Percentiles rank a stretch among this genome's conserved stretches.
Conservation (phyloP, 306 rosid species). For the Styphnolobium japonicum region DNA sequence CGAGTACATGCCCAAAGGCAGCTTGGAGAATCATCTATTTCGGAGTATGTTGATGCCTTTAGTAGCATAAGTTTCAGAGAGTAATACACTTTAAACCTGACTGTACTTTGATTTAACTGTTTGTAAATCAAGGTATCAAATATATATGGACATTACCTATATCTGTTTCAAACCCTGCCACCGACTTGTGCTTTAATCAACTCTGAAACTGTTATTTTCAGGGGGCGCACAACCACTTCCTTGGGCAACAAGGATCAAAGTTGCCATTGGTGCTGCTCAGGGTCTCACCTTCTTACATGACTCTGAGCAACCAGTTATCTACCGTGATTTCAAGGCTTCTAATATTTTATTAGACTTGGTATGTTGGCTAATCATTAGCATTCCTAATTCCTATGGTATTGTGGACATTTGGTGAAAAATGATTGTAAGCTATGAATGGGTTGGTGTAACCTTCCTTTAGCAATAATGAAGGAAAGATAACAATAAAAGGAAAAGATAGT, state of each 20-base stretch:
- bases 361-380: constrained; percentile 16
- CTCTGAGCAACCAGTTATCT: constrained; percentile 47
- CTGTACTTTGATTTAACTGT: not conserved
- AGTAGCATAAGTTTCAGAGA: not conserved
- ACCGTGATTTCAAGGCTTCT: constrained; percentile 75
- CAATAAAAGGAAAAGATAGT: not conserved
- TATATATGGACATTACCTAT: not conserved
- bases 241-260: constrained; percentile 53
- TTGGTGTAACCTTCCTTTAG: not conserved
- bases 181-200: not conserved
- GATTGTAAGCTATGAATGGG: not conserved
- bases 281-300: constrained; percentile 50
- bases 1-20: constrained; percentile 70
- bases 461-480: not conserved
- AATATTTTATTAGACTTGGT: constrained; percentile 66
- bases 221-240: constrained; percentile 40
- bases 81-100: not conserved
- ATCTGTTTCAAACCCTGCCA: not conserved
- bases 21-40: constrained; percentile 71
- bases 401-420: not conserved
- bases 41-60: constrained; percentile 44
- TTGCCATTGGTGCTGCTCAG: constrained; percentile 55
- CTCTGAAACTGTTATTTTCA: constrained; percentile 13
- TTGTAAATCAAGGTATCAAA: not conserved
- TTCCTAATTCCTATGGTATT: not conserved